Evolutionary conservation across 345 rosid species (phyloP).

Genomic region (sweet orange (Citrus sinensis)): DNA sequence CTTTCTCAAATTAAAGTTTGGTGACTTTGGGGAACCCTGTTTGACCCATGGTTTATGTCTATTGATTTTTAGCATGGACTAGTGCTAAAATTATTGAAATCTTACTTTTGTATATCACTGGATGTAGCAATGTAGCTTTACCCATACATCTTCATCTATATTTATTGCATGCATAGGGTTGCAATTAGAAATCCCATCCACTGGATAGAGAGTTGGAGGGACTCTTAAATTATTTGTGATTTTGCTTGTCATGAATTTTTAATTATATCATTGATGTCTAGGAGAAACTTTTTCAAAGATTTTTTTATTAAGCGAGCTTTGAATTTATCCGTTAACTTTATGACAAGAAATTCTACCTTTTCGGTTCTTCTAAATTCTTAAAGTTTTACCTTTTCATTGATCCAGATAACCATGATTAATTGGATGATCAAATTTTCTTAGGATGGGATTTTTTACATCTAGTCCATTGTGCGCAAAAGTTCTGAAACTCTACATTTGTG

Average conservation of each 20-base stretch:
- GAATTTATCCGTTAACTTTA: not conserved
- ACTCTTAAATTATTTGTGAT: not conserved
- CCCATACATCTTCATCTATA: not conserved
- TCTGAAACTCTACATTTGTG: not conserved
- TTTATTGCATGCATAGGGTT: not conserved
- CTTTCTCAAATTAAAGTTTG: not conserved
- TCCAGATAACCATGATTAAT: constrained; percentile 1
- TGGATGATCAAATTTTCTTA: constrained; percentile 5
- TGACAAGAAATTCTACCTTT: not conserved
- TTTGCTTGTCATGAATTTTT: not conserved
- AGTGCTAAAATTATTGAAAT: not conserved
- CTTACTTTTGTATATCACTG: not conserved
- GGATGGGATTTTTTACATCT: not conserved
- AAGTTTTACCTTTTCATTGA: not conserved
- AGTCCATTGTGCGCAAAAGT: not conserved
- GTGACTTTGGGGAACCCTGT: not conserved
- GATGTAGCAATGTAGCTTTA: not conserved
- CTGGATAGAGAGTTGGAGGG: not conserved
- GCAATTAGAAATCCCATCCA: not conserved
- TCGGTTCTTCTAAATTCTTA: not conserved
- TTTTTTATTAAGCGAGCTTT: not conserved
- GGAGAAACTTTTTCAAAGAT: not conserved
- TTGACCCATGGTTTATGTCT: not conserved
- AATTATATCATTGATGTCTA: not conserved
- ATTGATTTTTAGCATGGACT: not conserved